Conservation (phyloP, 2,329 filamentous ascomycete genomes). For the Ophiostoma piceae region DNA sequence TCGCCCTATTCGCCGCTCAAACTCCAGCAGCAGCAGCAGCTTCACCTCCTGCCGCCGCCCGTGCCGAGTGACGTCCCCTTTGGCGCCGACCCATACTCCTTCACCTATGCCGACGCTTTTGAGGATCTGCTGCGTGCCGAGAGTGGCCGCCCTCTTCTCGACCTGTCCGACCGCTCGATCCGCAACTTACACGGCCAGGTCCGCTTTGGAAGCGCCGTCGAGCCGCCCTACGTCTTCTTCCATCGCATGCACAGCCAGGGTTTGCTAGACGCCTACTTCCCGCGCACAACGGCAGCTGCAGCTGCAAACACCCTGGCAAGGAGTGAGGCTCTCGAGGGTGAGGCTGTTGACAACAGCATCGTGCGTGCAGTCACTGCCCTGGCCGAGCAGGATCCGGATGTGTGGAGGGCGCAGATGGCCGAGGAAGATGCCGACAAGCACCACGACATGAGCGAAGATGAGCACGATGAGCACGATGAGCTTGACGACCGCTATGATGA, state of each 20-base stretch:
- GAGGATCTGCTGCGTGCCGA: constrained; percentile 51
- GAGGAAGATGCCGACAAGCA: constrained; percentile 21
- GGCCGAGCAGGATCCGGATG: constrained; percentile 23
- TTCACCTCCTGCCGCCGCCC: constrained; percentile 42
- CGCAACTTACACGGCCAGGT: constrained; percentile 26
- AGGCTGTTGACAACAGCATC: constrained; percentile 18
- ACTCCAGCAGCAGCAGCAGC: constrained; percentile 34
- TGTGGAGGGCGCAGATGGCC: constrained; percentile 25
- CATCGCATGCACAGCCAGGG: constrained; percentile 35
- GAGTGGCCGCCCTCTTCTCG: constrained; percentile 40
- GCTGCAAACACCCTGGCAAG: not conserved
- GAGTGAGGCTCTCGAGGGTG: not conserved
- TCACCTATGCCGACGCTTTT: constrained; percentile 54
- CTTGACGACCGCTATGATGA: constrained; percentile 16
- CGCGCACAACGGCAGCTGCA: constrained; percentile 24
- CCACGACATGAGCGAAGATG: not conserved
- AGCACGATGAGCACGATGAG: not conserved
- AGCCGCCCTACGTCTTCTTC: constrained; percentile 42
- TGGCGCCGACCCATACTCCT: constrained; percentile 36
- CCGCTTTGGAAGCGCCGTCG: constrained; percentile 31
- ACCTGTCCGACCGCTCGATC: constrained; percentile 39
- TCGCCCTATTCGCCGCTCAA: constrained; percentile 44
- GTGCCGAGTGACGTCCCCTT: constrained; percentile 41
- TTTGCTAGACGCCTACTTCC: constrained; percentile 36
- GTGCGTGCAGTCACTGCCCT: constrained; percentile 22